These are phyloP conservation scores for Pyrus hybrid DNA, from an alignment of 331 rosid species.

Conservation along the genomic window DNA sequence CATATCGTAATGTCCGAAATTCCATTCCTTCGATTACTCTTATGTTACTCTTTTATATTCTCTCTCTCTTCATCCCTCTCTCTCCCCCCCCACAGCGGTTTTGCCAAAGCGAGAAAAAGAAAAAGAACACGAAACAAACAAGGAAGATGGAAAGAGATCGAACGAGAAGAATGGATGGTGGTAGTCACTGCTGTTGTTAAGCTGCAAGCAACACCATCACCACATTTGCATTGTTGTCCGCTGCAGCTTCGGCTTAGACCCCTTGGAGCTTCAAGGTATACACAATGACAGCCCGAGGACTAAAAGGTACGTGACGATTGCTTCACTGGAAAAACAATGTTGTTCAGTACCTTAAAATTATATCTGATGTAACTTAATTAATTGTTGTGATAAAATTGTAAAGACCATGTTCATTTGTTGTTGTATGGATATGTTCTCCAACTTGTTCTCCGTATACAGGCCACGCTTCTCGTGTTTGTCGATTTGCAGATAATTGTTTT, in stretches of 20 bases:
- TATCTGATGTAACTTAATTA: background rate
- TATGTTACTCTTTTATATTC: background rate
- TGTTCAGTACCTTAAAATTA: background rate
- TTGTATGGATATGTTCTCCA: too few species aligned
- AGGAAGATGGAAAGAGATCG: background rate
- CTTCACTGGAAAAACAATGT: background rate
- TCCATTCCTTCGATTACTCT: slow-evolving; percentile 4
- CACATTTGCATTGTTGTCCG: background rate
- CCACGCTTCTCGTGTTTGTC: too few species aligned
- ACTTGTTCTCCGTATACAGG: too few species aligned
- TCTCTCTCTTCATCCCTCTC: background rate
- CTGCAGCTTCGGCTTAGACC: background rate
- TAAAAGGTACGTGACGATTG: slow-evolving; percentile 27
- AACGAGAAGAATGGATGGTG: background rate
- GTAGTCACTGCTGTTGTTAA: background rate
- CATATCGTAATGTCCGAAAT: slow-evolving; percentile 2
- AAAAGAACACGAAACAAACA: background rate
- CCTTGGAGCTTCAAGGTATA: background rate
- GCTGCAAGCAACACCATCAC: background rate
- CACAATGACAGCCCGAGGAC: slow-evolving; percentile 31
- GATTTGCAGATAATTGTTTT: too few species aligned
- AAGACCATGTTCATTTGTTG: background rate
- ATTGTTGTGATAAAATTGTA: too few species aligned
- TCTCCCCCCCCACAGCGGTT: background rate
- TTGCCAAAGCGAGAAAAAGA: background rate